These are phyloP conservation scores for Debaryomyces nepalensis DNA, from an alignment of 1,139 yeast species.

Conservation along the genomic window DNA sequence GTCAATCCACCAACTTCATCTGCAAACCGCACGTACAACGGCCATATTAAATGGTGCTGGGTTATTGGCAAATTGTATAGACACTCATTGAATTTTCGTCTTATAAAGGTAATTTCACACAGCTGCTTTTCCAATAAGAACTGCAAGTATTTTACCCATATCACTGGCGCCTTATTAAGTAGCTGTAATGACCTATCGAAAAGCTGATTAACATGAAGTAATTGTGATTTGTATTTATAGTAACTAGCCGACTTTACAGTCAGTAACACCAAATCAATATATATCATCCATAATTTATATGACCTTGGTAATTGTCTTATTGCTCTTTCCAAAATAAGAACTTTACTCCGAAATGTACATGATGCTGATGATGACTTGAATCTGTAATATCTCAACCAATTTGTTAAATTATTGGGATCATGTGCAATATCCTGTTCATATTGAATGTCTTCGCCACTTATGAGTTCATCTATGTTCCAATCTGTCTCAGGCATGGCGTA, in stretches of 20 bases:
- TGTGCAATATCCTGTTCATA: slow-evolving; percentile 53
- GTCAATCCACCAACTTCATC: slow-evolving; percentile 48
- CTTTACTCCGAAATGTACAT: slow-evolving; percentile 31
- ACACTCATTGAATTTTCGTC: slow-evolving; percentile 57
- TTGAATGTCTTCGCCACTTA: slow-evolving; percentile 40
- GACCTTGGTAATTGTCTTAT: slow-evolving; percentile 51
- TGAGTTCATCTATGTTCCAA: slow-evolving; percentile 24
- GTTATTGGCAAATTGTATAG: slow-evolving; percentile 53
- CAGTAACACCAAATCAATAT: slow-evolving; percentile 47
- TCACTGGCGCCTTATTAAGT: slow-evolving; percentile 48
- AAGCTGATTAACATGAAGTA: slow-evolving; percentile 37
- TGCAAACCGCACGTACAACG: slow-evolving; percentile 56
- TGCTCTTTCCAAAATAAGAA: slow-evolving; percentile 60
- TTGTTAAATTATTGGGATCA: slow-evolving; percentile 44
- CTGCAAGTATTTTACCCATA: slow-evolving; percentile 62
- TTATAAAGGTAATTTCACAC: slow-evolving; percentile 45
- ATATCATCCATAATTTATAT: slow-evolving; percentile 60
- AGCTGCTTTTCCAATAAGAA: slow-evolving; percentile 42
- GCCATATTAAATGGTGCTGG: slow-evolving; percentile 68
- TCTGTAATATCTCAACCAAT: slow-evolving; percentile 61
- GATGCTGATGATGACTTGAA: slow-evolving; percentile 25
- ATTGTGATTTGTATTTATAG: slow-evolving; percentile 34
- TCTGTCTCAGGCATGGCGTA: slow-evolving; percentile 4
- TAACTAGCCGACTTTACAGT: slow-evolving; percentile 33
- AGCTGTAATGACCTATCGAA: slow-evolving; percentile 55